A percentile compares a stretch with the other conserved stretches of the same genome.
Conservation (phyloP, 345 rosid genomes). For the Salix arbutifolia region DNA sequence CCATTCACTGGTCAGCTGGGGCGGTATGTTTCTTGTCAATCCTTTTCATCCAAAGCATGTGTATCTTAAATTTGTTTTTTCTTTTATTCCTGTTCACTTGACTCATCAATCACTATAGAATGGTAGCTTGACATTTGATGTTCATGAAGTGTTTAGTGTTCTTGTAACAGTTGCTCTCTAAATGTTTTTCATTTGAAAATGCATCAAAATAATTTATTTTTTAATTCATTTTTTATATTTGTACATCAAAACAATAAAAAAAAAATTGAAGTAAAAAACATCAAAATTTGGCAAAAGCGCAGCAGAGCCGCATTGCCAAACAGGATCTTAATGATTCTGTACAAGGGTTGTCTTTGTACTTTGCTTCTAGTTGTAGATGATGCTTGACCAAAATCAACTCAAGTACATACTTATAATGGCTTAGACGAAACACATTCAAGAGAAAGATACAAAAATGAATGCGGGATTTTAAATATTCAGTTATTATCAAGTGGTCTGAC, state of each 20-base stretch:
- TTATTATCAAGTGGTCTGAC: neutral
- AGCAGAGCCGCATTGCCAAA: no score
- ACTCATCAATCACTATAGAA: neutral
- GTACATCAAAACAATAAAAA: no score
- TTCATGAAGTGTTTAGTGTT: no score
- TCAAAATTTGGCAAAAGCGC: no score
- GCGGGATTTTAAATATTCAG: neutral
- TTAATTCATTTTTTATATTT: no score
- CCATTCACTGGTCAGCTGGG: conserved; percentile 79
- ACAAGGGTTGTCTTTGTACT: neutral
- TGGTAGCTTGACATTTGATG: neutral
- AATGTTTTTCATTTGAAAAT: no score
- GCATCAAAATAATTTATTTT: no score
- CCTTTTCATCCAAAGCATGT: neutral
- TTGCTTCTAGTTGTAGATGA: neutral
- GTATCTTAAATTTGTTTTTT: neutral
- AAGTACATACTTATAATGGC: neutral
- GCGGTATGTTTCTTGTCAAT: conserved; percentile 47
- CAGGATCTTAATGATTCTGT: neutral
- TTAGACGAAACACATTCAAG: neutral
- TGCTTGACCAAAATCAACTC: neutral
- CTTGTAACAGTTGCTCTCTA: no score
- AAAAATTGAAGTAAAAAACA: no score
- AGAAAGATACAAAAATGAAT: neutral
- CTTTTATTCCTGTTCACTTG: neutral